These are phyloP conservation scores for Xylariales sp. DNA, from an alignment of 2,329 filamentous ascomycete genomes.

Conservation along the genomic window DNA sequence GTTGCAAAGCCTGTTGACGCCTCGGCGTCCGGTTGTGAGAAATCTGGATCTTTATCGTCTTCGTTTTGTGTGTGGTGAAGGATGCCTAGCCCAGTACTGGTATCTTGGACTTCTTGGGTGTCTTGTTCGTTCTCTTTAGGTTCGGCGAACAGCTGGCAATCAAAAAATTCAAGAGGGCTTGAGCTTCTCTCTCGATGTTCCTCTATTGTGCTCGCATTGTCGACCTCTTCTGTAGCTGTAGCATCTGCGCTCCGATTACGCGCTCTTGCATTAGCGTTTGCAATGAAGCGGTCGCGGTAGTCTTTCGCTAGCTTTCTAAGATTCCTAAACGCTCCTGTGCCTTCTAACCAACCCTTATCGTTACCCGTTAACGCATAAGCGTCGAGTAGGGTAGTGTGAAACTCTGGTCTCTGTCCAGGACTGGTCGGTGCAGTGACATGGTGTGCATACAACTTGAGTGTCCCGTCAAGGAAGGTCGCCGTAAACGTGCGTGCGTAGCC, in stretches of 20 bases:
- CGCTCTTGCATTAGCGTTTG: constrained; percentile 1
- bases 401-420: not conserved
- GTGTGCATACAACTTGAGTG: constrained; percentile 1
- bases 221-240: not conserved
- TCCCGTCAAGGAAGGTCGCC: not conserved
- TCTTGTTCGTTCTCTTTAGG: not conserved
- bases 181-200: not conserved
- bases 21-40: too few relatives aligned
- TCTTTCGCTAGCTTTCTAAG: not conserved
- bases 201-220: not conserved
- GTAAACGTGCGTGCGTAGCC: constrained; percentile 3
- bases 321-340: constrained; percentile 3
- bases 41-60: too few relatives aligned
- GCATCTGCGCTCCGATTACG: not conserved
- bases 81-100: not conserved
- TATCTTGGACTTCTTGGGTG: constrained; percentile 3
- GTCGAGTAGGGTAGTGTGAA: constrained; percentile 1
- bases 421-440: constrained; percentile 1
- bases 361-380: not conserved
- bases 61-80: not conserved
- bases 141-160: constrained; percentile 3
- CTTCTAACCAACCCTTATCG: not conserved
- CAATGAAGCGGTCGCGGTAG: constrained; percentile 3
- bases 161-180: not conserved
- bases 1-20: too few relatives aligned